Evolutionary conservation across 768 basidiomycete species (phyloP), one percentile per base, ranked within the genome.

Genomic region (Boletus sp.): DNA sequence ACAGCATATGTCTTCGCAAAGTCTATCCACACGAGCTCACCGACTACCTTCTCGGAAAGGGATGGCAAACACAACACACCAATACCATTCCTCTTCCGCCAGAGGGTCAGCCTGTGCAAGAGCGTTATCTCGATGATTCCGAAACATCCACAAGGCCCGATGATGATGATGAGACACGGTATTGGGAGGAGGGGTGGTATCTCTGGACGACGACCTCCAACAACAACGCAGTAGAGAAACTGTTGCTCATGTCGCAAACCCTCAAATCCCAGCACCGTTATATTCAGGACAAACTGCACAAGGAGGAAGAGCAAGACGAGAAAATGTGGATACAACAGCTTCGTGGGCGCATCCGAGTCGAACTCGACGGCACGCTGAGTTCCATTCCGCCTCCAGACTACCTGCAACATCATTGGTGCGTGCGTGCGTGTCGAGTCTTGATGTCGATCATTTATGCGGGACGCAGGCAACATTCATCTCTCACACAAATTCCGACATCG

Each of bases 121-220:
- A 49, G 39, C 57, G n/a, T 39, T 46, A 49, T 47, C 2, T n/a
- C 15, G 49, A 60, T 19, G 58, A 59, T 27, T 15, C 52, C 27
- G 65, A 65, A 15, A 2, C 45, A 21, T 39, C 55, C 30, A 29
- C 68, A 6, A 59, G 44, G 54, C 41, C 63, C 23, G 70, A 53
- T 54, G 70, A 56, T 54, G 70, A 56, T 37, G 73, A 79, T 21
- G 74, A 72, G 39, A 82, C 55, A 15, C 65, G 79, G 57, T 77
- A 80, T 61, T 91, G 88, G 88, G 77, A 87, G 52, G 82, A 84
- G 61, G 88, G 88, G 5, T 86, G 80, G 79, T 91, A 91, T 63
- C 61, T 91, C 39, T 90, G 87, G 87, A 78, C 81, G 47, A 79
- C 80, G 15, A 75, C 74, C 50, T 82, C 76, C 46, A 74, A 77